A percentile compares a stretch with the other conserved stretches of the same genome.
Conservation (phyloP, 2,329 filamentous ascomycete species). For the Cladosporium cucumerinum region DNA sequence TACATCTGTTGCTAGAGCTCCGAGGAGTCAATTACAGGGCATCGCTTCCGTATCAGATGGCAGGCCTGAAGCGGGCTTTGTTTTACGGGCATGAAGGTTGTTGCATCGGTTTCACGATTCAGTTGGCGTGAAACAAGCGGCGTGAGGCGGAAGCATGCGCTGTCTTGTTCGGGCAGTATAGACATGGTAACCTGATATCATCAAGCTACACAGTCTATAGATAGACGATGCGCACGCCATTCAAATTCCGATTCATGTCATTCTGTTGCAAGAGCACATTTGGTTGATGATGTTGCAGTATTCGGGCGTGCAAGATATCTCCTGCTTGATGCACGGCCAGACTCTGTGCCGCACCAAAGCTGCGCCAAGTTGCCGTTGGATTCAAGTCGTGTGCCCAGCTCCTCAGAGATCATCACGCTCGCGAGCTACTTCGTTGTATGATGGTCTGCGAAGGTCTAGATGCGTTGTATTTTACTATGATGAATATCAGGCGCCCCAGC, state of each 20-base stretch:
- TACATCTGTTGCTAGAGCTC: background rate
- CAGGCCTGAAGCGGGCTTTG: conserved; percentile 1
- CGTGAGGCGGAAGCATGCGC: background rate
- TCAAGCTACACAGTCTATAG: background rate
- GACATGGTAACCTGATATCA: background rate
- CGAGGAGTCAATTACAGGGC: background rate
- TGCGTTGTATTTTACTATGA: background rate
- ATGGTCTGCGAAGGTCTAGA: background rate
- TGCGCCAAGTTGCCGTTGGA: background rate
- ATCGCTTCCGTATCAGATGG: background rate
- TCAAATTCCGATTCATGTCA: background rate
- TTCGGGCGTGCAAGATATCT: background rate
- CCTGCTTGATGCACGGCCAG: background rate
- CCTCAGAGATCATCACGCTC: background rate
- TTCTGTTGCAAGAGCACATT: background rate
- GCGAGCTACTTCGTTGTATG: background rate
- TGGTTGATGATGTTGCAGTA: background rate
- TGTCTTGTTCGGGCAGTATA: background rate
- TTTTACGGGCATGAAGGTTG: background rate
- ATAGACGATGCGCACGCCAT: background rate
- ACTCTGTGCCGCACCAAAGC: background rate
- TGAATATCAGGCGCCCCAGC: background rate
- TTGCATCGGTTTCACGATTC: conserved; percentile 4
- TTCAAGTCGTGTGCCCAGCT: background rate
- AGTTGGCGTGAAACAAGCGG: conserved; percentile 2